These are phyloP conservation scores for Cucurbita ficifolia DNA, from an alignment of 306 rosid species.

Conservation along the genomic window DNA sequence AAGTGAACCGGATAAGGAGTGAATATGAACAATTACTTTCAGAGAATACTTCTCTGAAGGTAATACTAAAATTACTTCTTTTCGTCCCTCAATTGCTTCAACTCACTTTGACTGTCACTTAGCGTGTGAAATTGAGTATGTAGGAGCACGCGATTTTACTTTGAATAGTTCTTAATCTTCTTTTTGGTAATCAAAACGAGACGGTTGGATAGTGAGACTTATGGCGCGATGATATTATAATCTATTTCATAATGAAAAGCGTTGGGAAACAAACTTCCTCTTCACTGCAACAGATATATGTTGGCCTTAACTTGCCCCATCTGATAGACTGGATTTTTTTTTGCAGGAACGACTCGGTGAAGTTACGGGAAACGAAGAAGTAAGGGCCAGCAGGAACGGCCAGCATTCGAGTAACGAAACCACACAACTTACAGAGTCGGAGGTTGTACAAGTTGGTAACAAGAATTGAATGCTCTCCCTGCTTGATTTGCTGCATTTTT, in stretches of 20 bases:
- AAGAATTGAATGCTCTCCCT: neutral
- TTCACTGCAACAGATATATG: neutral
- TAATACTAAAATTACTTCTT: neutral
- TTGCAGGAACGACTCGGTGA: neutral
- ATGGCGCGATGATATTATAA: neutral
- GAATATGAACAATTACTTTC: constrained; percentile 75
- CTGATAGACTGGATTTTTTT: neutral
- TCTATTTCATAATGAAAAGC: neutral
- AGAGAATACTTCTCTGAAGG: constrained; percentile 84
- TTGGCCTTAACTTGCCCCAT: neutral
- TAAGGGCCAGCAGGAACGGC: constrained; percentile 1
- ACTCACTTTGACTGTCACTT: neutral
- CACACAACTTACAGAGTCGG: neutral
- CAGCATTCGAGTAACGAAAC: constrained; percentile 1
- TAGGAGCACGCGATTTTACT: neutral
- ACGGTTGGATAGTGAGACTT: neutral
- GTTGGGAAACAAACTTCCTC: neutral
- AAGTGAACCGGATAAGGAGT: constrained; percentile 68
- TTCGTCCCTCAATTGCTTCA: neutral
- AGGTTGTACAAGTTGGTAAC: neutral
- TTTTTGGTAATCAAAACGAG: neutral
- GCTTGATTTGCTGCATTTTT: neutral
- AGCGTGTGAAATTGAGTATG: no score
- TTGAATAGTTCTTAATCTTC: neutral
- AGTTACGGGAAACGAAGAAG: neutral